Evolutionary conservation across 495 filamentous ascomycete genomes (phyloP).

Genomic region (Cetradonia linearis): DNA sequence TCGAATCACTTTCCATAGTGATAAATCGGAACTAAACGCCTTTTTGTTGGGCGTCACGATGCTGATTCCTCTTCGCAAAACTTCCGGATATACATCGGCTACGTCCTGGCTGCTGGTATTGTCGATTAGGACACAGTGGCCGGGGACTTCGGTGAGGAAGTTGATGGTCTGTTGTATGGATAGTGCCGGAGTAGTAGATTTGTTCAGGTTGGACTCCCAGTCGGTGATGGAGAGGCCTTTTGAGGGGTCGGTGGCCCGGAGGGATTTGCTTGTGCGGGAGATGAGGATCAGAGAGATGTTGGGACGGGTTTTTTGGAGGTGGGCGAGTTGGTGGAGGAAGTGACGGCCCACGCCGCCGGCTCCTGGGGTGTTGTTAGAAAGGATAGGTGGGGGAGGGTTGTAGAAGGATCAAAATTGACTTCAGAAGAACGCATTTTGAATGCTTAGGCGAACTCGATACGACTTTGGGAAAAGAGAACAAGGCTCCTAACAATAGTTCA

Average conservation of each 20-base stretch:
- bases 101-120: conserved; percentile 82
- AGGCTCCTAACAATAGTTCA: too few relatives aligned
- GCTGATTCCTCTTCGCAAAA: conserved; percentile 68
- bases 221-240: conserved; percentile 27
- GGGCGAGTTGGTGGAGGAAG: conserved; percentile 74
- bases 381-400: background rate
- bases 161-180: conserved; percentile 55
- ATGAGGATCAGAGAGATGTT: conserved; percentile 66
- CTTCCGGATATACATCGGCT: conserved; percentile 65
- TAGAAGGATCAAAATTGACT: background rate
- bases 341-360: conserved; percentile 85
- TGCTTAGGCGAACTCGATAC: too few relatives aligned
- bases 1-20: conserved; percentile 77
- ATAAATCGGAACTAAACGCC: conserved; percentile 68
- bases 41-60: conserved; percentile 98
- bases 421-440: too few relatives aligned
- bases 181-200: conserved; percentile 46
- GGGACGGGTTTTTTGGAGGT: conserved; percentile 44
- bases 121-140: conserved; percentile 72
- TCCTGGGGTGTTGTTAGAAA: conserved; percentile 40
- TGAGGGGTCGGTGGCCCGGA: conserved; percentile 51
- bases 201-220: conserved; percentile 35
- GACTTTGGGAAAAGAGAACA: too few relatives aligned
- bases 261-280: conserved; percentile 64
- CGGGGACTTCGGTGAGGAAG: conserved; percentile 60